Conservation (phyloP, 192 early-diverging fungal species). For the Glomus cerebriforme region DNA sequence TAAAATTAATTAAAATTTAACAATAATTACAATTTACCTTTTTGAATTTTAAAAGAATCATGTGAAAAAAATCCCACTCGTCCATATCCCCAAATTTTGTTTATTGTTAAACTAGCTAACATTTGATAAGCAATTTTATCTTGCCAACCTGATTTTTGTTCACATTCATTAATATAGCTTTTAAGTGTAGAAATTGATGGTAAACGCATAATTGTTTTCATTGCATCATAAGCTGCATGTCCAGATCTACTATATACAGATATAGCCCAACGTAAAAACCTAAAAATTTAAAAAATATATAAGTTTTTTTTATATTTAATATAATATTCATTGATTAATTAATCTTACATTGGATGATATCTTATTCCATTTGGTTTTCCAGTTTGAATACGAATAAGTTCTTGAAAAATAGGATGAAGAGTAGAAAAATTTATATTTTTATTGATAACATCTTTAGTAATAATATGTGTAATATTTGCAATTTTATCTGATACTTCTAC, state of each 20-base stretch:
- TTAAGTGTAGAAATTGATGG: constrained; percentile 8
- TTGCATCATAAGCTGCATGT: background rate
- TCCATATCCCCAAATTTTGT: background rate
- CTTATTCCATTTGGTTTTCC: background rate
- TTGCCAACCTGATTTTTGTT: background rate
- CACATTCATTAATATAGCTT: background rate
- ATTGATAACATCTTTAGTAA: background rate
- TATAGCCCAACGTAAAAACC: background rate
- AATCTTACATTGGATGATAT: constrained; percentile 22
- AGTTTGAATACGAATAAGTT: background rate
- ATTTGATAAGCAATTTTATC: background rate
- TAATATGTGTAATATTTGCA: background rate
- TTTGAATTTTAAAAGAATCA: constrained; percentile 19
- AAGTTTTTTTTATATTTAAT: background rate
- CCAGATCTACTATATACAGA: background rate
- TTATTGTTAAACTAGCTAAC: background rate
- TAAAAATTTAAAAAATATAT: background rate
- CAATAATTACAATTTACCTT: background rate
- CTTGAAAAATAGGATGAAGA: constrained; percentile 15
- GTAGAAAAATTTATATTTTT: background rate
- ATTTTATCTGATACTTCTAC: background rate
- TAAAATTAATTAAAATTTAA: background rate
- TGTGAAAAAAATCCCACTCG: constrained; percentile 8
- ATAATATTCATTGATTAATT: background rate
- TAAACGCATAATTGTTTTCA: constrained; percentile 11